These are phyloP conservation scores for Rhizopogon sp. DNA, from an alignment of 768 basidiomycete species.

Conservation along the genomic window DNA sequence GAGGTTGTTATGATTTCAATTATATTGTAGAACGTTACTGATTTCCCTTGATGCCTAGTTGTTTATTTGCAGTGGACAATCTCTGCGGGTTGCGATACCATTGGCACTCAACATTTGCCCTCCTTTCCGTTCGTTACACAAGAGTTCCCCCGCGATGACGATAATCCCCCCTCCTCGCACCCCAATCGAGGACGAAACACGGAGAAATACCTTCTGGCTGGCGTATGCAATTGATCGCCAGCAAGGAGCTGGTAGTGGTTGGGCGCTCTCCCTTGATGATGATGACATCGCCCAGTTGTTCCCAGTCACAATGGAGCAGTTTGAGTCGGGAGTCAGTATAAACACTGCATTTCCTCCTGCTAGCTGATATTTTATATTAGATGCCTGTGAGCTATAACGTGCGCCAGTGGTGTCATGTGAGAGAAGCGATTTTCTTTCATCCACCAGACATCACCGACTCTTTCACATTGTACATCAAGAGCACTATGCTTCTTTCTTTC, in stretches of 20 bases:
- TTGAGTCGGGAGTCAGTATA: constrained; percentile 52
- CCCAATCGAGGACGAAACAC: constrained; percentile 63
- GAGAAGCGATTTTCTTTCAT: constrained; percentile 56
- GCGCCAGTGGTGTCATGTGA: constrained; percentile 65
- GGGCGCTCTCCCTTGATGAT: constrained; percentile 69
- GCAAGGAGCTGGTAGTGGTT: constrained; percentile 63
- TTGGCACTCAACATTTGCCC: constrained; percentile 65
- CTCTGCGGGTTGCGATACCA: constrained; percentile 56
- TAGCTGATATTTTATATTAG: constrained; percentile 23
- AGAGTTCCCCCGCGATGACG: constrained; percentile 49
- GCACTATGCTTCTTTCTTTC: constrained; percentile 54
- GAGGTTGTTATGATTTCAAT: constrained; percentile 40
- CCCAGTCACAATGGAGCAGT: constrained; percentile 56
- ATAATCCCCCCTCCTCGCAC: constrained; percentile 56
- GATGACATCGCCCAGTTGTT: constrained; percentile 68
- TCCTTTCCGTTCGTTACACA: constrained; percentile 62
- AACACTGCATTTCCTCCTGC: not conserved
- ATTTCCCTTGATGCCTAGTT: constrained; percentile 35
- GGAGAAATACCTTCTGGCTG: constrained; percentile 71
- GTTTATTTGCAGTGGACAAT: constrained; percentile 52
- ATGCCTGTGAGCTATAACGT: constrained; percentile 43
- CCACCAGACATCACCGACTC: constrained; percentile 62
- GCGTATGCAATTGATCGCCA: constrained; percentile 67
- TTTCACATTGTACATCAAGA: constrained; percentile 68
- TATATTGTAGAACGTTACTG: not conserved